These are phyloP conservation scores for Plectosphaerella plurivora DNA, from an alignment of 2,329 filamentous ascomycete species.

Conservation along the genomic window DNA sequence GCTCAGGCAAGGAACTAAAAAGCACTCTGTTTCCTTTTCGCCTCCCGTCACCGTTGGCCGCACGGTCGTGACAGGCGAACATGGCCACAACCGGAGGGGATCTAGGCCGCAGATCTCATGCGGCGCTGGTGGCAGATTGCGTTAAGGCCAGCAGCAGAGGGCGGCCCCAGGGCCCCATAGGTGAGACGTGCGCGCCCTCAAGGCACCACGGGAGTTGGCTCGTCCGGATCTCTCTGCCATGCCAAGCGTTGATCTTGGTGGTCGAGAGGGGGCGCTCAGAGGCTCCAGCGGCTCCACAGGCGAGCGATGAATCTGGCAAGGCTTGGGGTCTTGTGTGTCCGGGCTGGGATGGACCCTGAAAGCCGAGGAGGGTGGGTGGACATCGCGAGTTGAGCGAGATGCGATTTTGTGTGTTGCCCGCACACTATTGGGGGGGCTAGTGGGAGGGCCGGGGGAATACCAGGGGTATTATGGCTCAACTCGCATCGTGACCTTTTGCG, in stretches of 20 bases:
- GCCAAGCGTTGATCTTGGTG: not conserved
- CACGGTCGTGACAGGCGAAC: not conserved
- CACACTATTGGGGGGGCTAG: not conserved
- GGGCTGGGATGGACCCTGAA: not conserved
- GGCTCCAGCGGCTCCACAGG: not conserved
- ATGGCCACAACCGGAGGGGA: not conserved
- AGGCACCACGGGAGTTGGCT: not conserved
- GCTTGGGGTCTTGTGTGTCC: not conserved
- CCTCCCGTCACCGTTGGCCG: not conserved
- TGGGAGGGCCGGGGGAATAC: not conserved
- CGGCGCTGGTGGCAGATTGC: not conserved
- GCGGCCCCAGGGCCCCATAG: not conserved
- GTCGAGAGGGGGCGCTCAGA: not conserved
- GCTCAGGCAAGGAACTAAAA: no score
- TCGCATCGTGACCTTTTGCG: not conserved
- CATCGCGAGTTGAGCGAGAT: not conserved
- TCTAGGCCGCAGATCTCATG: slow-evolving; percentile 2
- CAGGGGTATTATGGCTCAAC: not conserved
- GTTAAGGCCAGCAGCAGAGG: not conserved
- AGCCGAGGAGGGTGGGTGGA: not conserved
- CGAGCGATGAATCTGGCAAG: no score
- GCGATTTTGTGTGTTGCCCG: not conserved
- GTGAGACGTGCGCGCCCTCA: slow-evolving; percentile 1
- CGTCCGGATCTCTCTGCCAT: not conserved
- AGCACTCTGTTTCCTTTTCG: not conserved